phyloP scores from a whole-genome alignment of 495 filamentous ascomycete genomes.

The Talaromyces wortmannii region DNA sequence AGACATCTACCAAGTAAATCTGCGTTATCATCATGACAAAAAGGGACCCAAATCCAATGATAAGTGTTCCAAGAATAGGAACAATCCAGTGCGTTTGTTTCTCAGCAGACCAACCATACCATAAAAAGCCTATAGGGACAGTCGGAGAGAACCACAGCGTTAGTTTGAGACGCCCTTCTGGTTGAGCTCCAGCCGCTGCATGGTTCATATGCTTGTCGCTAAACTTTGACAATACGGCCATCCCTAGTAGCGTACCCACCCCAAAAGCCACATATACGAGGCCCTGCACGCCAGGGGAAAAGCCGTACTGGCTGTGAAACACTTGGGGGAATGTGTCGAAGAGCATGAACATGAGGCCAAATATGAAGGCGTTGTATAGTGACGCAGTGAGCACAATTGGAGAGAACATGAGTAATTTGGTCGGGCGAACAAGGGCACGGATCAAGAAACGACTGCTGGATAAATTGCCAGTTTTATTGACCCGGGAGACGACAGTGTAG shows the following conservation, averaged over 20 bases:
- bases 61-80: slow-evolving; percentile 28
- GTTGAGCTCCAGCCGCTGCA: no score
- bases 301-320: slow-evolving; percentile 41
- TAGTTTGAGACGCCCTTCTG: slow-evolving; percentile 49
- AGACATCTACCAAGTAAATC: slow-evolving; percentile 56
- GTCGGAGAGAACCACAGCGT: slow-evolving; percentile 47
- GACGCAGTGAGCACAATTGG: slow-evolving; percentile 40
- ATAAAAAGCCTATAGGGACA: slow-evolving; percentile 51
- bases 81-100: slow-evolving; percentile 38
- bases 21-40: slow-evolving; percentile 41
- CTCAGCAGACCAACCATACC: slow-evolving; percentile 57
- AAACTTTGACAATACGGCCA: no score
- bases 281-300: slow-evolving; percentile 47
- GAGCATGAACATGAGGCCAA: slow-evolving; percentile 38
- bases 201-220: no score
- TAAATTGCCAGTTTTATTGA: no score
- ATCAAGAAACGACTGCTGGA: no score
- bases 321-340: slow-evolving; percentile 43
- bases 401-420: slow-evolving; percentile 40
- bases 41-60: slow-evolving; percentile 51
- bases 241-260: no score
- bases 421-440: slow-evolving; percentile 27
- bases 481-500: no score
- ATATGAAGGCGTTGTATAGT: slow-evolving; percentile 30
- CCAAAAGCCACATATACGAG: slow-evolving; percentile 50